Evolutionary conservation across 257 asterid genomes (phyloP).

Genomic region (Primulina eburnea): DNA sequence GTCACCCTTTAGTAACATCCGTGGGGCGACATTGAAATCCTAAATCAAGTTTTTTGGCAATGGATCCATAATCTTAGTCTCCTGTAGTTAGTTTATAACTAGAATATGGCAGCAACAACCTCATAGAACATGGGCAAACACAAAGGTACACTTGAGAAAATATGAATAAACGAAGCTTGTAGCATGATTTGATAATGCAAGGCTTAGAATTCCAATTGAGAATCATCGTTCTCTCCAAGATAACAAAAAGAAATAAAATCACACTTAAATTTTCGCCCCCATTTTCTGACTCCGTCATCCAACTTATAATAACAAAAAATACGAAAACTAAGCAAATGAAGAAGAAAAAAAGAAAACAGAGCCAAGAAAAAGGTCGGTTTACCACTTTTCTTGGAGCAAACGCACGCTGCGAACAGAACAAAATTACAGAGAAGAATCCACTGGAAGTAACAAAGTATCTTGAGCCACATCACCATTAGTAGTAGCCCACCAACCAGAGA

Average conservation of each 20-base stretch:
- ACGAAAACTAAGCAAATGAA: not conserved
- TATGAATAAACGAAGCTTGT: not conserved
- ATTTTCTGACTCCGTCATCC: not conserved
- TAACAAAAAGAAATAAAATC: not conserved
- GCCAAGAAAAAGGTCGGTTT: not conserved
- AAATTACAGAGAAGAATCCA: slow-evolving; percentile 29
- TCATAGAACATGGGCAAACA: slow-evolving; percentile 3
- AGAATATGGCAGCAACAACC: not conserved
- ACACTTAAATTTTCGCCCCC: not conserved
- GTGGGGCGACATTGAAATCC: not conserved
- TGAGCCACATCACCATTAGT: slow-evolving; percentile 30
- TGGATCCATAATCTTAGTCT: no score
- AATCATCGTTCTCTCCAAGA: not conserved
- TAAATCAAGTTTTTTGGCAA: no score
- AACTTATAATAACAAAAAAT: no score
- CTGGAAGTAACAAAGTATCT: slow-evolving; percentile 25
- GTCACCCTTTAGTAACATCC: no score
- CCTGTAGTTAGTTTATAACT: not conserved
- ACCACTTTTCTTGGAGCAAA: slow-evolving; percentile 49
- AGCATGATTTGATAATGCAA: not conserved
- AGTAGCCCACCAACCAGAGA: slow-evolving; percentile 1
- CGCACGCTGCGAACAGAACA: slow-evolving; percentile 40
- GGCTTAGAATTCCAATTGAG: no score
- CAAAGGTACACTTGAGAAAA: slow-evolving; percentile 7
- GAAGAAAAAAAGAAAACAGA: no score